Conservation (phyloP, 176 grass and related monocot genomes). For the Triticum timopheevii region DNA sequence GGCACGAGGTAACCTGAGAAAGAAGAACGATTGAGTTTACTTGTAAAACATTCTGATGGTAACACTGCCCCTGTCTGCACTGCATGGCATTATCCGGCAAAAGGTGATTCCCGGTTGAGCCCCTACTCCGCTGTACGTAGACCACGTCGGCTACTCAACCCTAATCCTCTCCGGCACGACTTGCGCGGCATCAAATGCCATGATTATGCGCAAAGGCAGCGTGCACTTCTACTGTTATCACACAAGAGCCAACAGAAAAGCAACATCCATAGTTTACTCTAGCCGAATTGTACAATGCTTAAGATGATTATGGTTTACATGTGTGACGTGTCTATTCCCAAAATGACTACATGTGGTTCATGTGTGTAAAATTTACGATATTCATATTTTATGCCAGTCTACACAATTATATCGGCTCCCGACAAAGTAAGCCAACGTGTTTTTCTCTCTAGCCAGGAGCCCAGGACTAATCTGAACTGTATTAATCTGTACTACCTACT, state of each 20-base stretch:
- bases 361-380: background rate
- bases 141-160: background rate
- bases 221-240: background rate
- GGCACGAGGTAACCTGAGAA: too few species aligned
- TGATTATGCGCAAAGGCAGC: background rate
- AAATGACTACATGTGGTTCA: background rate
- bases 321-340: too few species aligned
- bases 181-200: background rate
- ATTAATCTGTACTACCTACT: background rate
- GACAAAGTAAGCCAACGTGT: background rate
- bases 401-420: background rate
- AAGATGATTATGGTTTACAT: background rate
- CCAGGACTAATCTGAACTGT: background rate
- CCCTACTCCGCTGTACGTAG: too few species aligned
- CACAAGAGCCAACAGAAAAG: background rate
- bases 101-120: background rate
- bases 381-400: background rate
- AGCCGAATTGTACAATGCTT: background rate
- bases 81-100: background rate
- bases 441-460: background rate
- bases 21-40: background rate
- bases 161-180: conserved; percentile 7
- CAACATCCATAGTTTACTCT: background rate
- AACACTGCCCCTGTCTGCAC: background rate
- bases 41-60: conserved; percentile 30